Percentiles rank a stretch among this genome's conserved stretches.
Evolutionary conservation across 129 eudicot species (phyloP).

Genomic region (Tagetes erecta): DNA sequence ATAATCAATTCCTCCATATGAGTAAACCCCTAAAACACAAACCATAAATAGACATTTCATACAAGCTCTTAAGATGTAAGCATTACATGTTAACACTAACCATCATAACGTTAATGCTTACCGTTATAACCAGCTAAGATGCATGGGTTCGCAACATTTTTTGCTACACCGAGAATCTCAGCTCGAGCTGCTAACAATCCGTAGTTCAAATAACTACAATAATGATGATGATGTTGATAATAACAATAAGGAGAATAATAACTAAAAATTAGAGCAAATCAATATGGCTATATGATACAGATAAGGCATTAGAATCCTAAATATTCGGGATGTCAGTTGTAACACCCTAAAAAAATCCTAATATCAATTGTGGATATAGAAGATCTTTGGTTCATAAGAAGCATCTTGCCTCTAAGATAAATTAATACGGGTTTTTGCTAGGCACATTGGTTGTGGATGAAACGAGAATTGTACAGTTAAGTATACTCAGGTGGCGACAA

Average conservation of each 20-base stretch:
- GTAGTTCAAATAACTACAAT: conserved; percentile 80
- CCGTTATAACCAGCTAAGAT: conserved; percentile 73
- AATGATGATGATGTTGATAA: background rate
- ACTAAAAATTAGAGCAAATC: background rate
- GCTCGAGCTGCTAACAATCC: conserved; percentile 98
- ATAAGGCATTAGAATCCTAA: too few relatives aligned
- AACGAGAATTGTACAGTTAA: too few relatives aligned
- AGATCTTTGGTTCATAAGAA: too few relatives aligned
- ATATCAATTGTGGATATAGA: too few relatives aligned
- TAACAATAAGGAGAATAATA: background rate
- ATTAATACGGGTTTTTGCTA: too few relatives aligned
- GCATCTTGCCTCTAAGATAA: too few relatives aligned
- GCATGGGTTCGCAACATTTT: conserved; percentile 68
- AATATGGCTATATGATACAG: background rate
- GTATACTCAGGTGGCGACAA: too few relatives aligned
- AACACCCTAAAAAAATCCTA: too few relatives aligned
- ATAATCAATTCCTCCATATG: conserved; percentile 59
- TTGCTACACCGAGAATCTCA: conserved; percentile 68
- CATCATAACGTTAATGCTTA: conserved; percentile 1
- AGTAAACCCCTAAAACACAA: conserved; percentile 52
- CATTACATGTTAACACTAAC: background rate
- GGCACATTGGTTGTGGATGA: too few relatives aligned
- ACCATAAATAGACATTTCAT: background rate
- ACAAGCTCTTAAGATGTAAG: background rate
- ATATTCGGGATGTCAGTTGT: too few relatives aligned